Conservation (phyloP, 148 eudicot genomes). For the Chenopodium berlandieri region DNA sequence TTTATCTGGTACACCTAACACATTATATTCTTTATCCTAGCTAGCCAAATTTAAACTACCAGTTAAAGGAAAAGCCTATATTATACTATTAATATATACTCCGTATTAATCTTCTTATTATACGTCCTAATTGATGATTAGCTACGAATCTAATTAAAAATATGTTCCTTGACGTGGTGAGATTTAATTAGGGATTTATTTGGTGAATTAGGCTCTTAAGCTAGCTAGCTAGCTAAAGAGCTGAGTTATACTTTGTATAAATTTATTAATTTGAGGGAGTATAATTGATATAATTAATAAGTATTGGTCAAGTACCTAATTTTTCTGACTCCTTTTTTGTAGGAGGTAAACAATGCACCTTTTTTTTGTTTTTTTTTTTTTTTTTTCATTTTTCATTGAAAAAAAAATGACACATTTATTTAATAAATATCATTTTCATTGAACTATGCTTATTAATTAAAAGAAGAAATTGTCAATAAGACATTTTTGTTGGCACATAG, state of each 20-base stretch:
- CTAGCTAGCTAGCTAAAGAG: not conserved
- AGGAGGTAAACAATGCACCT: too few species aligned
- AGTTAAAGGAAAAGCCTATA: not conserved
- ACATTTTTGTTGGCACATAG: too few species aligned
- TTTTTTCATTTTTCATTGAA: too few species aligned
- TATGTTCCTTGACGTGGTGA: not conserved
- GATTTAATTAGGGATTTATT: not conserved
- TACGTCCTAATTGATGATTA: not conserved
- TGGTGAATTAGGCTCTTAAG: not conserved
- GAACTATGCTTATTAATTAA: too few species aligned
- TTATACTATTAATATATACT: not conserved
- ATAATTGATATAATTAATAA: too few species aligned
- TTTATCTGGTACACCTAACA: conserved; percentile 8
- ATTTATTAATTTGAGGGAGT: too few species aligned
- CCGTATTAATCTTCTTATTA: not conserved
- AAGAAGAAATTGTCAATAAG: too few species aligned
- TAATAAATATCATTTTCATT: too few species aligned
- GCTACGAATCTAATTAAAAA: not conserved
- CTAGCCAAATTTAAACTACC: not conserved
- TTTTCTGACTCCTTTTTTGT: not conserved
- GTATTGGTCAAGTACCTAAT: not conserved
- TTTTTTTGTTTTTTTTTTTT: too few species aligned
- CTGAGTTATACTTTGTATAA: too few species aligned
- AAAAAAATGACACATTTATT: too few species aligned
- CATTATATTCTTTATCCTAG: not conserved